phyloP scores from a whole-genome alignment of 495 filamentous ascomycete species.

The Xylaria palmicola region DNA sequence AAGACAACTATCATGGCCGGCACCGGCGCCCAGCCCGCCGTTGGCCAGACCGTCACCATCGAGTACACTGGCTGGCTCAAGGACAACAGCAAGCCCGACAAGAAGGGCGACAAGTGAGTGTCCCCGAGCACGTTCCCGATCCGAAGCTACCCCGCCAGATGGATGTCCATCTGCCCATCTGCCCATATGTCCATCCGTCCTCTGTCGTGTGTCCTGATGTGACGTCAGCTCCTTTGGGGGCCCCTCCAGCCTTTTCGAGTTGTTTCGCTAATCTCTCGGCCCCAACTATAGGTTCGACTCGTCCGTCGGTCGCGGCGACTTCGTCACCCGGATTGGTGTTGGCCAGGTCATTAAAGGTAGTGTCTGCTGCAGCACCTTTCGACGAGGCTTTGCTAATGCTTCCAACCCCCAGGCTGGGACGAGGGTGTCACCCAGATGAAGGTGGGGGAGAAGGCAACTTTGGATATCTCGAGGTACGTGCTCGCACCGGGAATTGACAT shows the following conservation, averaged over 20 bases:
- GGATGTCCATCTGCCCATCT: background rate
- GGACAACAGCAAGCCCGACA: conserved; percentile 53
- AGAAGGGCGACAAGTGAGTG: conserved; percentile 50
- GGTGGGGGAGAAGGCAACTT: conserved; percentile 74
- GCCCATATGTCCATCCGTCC: background rate
- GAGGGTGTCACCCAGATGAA: conserved; percentile 78
- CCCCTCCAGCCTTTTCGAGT: background rate
- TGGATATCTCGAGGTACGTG: conserved; percentile 73
- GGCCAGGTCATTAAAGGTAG: conserved; percentile 78
- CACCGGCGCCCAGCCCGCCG: conserved; percentile 51
- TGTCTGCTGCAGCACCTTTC: conserved; percentile 8
- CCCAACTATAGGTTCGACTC: conserved; percentile 68
- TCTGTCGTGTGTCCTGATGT: background rate
- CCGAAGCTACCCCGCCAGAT: conserved; percentile 7
- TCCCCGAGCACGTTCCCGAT: background rate
- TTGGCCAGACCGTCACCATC: conserved; percentile 69
- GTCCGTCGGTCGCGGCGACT: conserved; percentile 63
- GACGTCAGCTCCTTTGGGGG: conserved; percentile 17
- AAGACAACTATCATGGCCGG: conserved; percentile 46
- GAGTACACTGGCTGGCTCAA: conserved; percentile 83
- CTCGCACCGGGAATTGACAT: background rate
- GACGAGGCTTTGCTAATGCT: conserved; percentile 14
- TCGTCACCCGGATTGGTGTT: conserved; percentile 67
- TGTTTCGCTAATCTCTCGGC: conserved; percentile 10
- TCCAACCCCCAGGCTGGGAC: conserved; percentile 68